A percentile compares a stretch with the other conserved stretches of the same genome.
phyloP scores from a whole-genome alignment of 768 basidiomycete genomes.

The Dentipellis sp. region DNA sequence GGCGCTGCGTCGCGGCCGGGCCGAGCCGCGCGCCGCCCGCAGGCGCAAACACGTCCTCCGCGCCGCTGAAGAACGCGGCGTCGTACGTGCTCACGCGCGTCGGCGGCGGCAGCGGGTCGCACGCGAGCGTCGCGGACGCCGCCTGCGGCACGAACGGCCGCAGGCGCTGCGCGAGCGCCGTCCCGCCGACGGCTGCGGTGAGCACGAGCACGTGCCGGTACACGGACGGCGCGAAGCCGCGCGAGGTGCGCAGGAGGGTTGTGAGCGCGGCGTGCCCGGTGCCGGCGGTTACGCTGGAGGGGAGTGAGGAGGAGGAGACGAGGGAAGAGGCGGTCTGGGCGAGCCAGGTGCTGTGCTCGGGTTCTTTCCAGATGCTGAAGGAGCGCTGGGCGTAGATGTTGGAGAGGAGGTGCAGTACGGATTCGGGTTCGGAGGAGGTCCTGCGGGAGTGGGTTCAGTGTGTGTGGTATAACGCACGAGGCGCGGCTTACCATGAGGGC shows the following conservation, averaged over 20 bases:
- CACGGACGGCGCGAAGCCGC: slow-evolving; percentile 36
- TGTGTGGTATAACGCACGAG: background rate
- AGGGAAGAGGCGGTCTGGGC: slow-evolving; percentile 38
- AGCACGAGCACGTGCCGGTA: slow-evolving; percentile 76
- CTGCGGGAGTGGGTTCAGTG: background rate
- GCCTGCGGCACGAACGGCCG: slow-evolving; percentile 65
- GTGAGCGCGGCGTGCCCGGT: slow-evolving; percentile 23
- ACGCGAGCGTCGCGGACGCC: slow-evolving; percentile 51
- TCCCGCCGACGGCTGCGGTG: slow-evolving; percentile 31
- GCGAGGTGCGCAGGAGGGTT: slow-evolving; percentile 28
- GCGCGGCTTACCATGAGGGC: slow-evolving; percentile 46
- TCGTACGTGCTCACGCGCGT: slow-evolving; percentile 56
- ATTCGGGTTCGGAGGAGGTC: slow-evolving; percentile 7
- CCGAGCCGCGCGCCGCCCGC: slow-evolving; percentile 22
- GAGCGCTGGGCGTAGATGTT: slow-evolving; percentile 85
- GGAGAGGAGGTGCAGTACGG: slow-evolving; percentile 67
- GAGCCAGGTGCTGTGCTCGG: slow-evolving; percentile 59
- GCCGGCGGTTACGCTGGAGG: slow-evolving; percentile 27
- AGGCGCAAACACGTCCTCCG: slow-evolving; percentile 40
- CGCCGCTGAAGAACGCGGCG: slow-evolving; percentile 61
- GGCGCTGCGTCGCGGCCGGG: slow-evolving; percentile 39
- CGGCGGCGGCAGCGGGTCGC: slow-evolving; percentile 80
- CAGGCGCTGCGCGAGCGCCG: slow-evolving; percentile 35
- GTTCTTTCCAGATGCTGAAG: slow-evolving; percentile 72
- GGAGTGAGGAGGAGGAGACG: slow-evolving; percentile 23